Evolutionary conservation across 1,139 yeast genomes (phyloP), one percentile per base, ranked within the genome.

Genomic region (Wickerhamiella pararugosa): DNA sequence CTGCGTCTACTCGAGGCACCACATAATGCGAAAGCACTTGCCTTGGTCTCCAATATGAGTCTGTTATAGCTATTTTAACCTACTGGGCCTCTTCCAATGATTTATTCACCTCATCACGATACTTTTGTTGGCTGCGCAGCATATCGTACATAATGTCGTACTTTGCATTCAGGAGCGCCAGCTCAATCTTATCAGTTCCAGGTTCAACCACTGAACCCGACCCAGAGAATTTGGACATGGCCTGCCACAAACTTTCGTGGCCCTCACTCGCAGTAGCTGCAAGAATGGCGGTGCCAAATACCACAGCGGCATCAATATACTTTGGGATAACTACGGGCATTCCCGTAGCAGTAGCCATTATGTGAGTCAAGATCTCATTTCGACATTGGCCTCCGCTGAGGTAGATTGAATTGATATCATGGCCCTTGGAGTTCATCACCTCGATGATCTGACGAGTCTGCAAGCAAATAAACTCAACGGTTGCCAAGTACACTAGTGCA

Each of bases 371-470:
- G 49, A 90, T 66, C 15, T 84, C 80, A 61, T 90, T 90, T 58
- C 96, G 75, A 62, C 96, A 86, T 62, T 90, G 98, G 28, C 98
- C 97, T 44, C 98, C 98, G 51, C 93, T 79, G 76, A 90, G 78
- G 63, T 79, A 90, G 48, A 90, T 76, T 38, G 84, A 72, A 32
- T 71, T 66, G 49, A 90, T 74, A 21, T 67, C 53, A 64, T 87
- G 95, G 5, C 98, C 98, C 4, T 79, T 69, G 43, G 69, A 64
- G 53, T 75, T 77, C 82, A 90, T 79, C 46, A 77, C 76, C 51
- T 83, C 93, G 31, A 90, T 77, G 57, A 90, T 90, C 57, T 90
- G 98, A 56, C 96, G 75, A 1, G 97, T 87, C 64, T 90, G 98
- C 60, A 86, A 95, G 43, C 95, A 96, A 61, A 90, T 87, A 56